These are phyloP conservation scores for Cryptosporidium bovis DNA, from an alignment of 169 alveolate genomes.

Conservation along the genomic window DNA sequence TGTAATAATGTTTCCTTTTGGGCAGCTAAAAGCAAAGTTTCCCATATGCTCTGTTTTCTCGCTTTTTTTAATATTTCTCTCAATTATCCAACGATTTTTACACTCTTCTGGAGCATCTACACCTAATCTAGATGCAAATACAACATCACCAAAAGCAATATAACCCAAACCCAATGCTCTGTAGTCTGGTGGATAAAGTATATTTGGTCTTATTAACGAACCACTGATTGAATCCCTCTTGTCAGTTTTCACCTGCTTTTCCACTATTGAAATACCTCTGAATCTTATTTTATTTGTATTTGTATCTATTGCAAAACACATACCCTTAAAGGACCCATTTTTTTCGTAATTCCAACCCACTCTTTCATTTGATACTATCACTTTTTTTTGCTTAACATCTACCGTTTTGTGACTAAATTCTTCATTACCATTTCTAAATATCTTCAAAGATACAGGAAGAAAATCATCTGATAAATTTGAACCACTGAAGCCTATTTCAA, in stretches of 20 bases:
- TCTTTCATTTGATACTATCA: conserved; percentile 12
- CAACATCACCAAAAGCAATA: conserved; percentile 62
- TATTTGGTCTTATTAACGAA: conserved; percentile 51
- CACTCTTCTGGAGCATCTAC: conserved; percentile 50
- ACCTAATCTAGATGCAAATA: conserved; percentile 49
- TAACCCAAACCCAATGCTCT: conserved; percentile 37
- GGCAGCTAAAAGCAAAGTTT: conserved; percentile 40
- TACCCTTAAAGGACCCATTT: conserved; percentile 52
- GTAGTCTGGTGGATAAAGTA: conserved; percentile 51
- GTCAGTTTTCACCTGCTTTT: background rate
- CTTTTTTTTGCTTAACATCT: conserved; percentile 20
- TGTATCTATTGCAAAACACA: conserved; percentile 63
- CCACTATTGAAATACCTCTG: conserved; percentile 46
- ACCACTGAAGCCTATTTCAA: conserved; percentile 46
- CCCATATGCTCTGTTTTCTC: conserved; percentile 10
- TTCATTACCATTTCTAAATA: background rate
- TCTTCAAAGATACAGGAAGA: conserved; percentile 17
- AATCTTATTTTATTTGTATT: background rate
- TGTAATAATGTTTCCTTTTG: conserved; percentile 50
- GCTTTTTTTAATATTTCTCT: conserved; percentile 8
- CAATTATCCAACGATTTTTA: conserved; percentile 23
- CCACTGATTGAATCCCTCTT: background rate
- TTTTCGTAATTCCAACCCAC: conserved; percentile 16
- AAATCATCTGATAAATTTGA: conserved; percentile 26
- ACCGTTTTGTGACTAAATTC: conserved; percentile 33